Evolutionary conservation across 2,329 filamentous ascomycete species (phyloP), one percentile per base, ranked within the genome.

Genomic region (Trichophyton simii): DNA sequence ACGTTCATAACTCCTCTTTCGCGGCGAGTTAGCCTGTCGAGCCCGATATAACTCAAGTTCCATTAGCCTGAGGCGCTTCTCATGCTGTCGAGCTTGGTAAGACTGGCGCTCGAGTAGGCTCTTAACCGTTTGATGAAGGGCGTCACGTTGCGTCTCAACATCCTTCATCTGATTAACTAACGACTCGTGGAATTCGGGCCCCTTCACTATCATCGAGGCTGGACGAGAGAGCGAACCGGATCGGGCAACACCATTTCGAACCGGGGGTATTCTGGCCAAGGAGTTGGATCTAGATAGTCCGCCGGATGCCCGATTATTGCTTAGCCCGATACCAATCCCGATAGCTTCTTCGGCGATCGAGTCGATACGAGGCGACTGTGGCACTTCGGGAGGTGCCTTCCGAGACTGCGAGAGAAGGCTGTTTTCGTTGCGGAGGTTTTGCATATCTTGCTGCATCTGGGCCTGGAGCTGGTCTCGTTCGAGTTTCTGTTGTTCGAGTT

Each of bases 121-220:
- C 76, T 88, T 91, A 60, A 99, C 79, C 5, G 94, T 90, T 63
- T 83, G 84, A 76, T 97, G 94, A 5, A 99, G 80, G 0, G 92
- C 91, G 73, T 99, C 92, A 55, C 94, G 84, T 76, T 99, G 94
- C 50, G 89, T 86, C 74, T 97, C 92, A 9, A 96, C 86, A 66
- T 97, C 92, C 73, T 95, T 96, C 18, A 96, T 80, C 34, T 88
- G 83, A 66, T 96, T 91, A 1, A 86, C 83, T 15, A 91, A 75
- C 9, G 83, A 81, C 60, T 92, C 88, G 60, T 85, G 80, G 3
- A 83, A 84, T 67, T 88, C 82, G 69, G 73, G 72, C 70, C 78
- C 78, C 61, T 78, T 86, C 78, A 68, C 72, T 60, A 71, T 72
- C 6, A 79, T 73, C 0, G 80, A 81, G 58, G 77, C 75, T 6